Conservation (phyloP, 148 eudicot genomes). For the Amaranthus cruentus region DNA sequence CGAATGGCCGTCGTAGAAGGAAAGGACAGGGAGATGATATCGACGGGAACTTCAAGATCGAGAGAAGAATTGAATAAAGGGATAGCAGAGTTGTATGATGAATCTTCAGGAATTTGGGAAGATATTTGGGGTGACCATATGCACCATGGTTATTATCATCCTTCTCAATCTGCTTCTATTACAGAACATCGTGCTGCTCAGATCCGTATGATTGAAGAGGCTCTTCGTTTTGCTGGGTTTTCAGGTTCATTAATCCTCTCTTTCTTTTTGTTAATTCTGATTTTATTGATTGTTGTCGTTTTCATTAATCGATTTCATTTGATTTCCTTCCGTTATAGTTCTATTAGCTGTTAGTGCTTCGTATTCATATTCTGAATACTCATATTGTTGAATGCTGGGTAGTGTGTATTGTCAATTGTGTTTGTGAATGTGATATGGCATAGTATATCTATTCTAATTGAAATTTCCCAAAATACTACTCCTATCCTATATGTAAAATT, state of each 20-base stretch:
- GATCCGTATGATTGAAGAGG: slow-evolving; percentile 91
- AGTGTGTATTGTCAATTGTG: no score
- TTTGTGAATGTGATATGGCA: no score
- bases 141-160: slow-evolving; percentile 87
- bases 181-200: slow-evolving; percentile 80
- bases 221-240: slow-evolving; percentile 64
- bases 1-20: neutral
- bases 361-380: no score
- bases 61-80: slow-evolving; percentile 48
- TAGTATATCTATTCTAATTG: no score
- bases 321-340: no score
- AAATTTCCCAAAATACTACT: no score
- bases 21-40: neutral
- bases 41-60: slow-evolving; percentile 5
- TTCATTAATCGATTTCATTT: no score
- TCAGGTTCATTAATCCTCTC: slow-evolving; percentile 35
- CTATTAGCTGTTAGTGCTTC: no score
- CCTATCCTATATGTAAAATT: no score
- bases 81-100: slow-evolving; percentile 83
- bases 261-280: neutral
- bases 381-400: no score
- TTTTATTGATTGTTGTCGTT: no score
- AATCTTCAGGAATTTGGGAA: slow-evolving; percentile 88
- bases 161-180: slow-evolving; percentile 34
- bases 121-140: slow-evolving; percentile 95